A percentile compares a stretch with the other conserved stretches of the same genome.
phyloP scores from a whole-genome alignment of 176 grass and related monocot species.

The Tillandsia leiboldiana region DNA sequence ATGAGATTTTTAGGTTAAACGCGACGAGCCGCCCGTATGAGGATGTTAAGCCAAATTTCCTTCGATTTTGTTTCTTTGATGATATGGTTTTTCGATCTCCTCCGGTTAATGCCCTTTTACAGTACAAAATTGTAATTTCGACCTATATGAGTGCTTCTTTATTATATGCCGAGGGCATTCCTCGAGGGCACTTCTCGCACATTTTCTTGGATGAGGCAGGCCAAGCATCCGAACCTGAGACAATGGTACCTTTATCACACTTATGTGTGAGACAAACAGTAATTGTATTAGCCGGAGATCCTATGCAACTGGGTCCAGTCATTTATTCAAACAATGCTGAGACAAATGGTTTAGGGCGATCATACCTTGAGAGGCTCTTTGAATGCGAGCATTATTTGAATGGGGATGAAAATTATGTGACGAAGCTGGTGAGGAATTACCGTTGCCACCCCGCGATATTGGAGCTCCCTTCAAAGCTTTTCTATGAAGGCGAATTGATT shows the following conservation, averaged over 20 bases:
- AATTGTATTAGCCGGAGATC: conserved; percentile 84
- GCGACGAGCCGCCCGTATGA: conserved; percentile 66
- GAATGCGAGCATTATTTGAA: conserved; percentile 44
- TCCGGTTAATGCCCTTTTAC: conserved; percentile 54
- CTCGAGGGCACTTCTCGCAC: conserved; percentile 69
- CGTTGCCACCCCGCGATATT: conserved; percentile 93
- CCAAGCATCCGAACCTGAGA: conserved; percentile 89
- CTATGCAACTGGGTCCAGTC: conserved; percentile 81
- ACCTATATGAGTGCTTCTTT: conserved; percentile 66
- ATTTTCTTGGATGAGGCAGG: conserved; percentile 89
- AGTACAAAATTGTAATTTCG: conserved; percentile 74
- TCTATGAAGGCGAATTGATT: conserved; percentile 53
- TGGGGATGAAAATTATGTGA: conserved; percentile 56
- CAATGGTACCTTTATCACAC: conserved; percentile 62
- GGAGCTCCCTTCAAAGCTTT: conserved; percentile 80
- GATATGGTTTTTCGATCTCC: conserved; percentile 71
- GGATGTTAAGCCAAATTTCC: conserved; percentile 59
- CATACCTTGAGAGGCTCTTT: conserved; percentile 59
- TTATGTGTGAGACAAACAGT: conserved; percentile 62
- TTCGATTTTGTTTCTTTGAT: conserved; percentile 81
- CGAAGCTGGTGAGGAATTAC: conserved; percentile 72
- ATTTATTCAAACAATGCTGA: conserved; percentile 63
- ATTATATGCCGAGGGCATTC: conserved; percentile 64
- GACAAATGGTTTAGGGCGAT: conserved; percentile 48
- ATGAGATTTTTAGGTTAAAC: conserved; percentile 78